phyloP scores from a whole-genome alignment of 1,284 basidiomycete genomes.

The Takashimella koratensis region DNA sequence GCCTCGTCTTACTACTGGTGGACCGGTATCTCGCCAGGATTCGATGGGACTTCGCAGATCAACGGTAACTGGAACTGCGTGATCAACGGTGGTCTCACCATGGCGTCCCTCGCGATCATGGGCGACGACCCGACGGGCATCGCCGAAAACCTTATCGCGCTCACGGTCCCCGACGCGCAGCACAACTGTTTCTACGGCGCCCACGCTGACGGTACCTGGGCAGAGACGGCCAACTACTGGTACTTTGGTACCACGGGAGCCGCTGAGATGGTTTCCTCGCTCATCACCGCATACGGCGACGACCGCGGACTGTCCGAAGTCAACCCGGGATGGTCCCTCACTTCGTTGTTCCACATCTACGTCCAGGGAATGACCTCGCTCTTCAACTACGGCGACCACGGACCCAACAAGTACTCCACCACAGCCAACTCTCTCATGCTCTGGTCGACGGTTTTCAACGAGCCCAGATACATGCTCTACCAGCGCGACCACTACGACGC shows the following conservation, averaged over 20 bases:
- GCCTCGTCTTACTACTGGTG: constrained; percentile 53
- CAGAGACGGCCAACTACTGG: constrained; percentile 95
- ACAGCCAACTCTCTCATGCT: constrained; percentile 56
- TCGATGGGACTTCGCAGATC: constrained; percentile 28
- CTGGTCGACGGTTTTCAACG: constrained; percentile 64
- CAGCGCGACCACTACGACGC: constrained; percentile 90
- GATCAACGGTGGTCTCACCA: constrained; percentile 84
- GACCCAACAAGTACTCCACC: constrained; percentile 79
- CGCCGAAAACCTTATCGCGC: constrained; percentile 63
- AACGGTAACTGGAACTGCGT: constrained; percentile 95
- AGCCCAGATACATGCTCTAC: constrained; percentile 75
- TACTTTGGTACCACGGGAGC: constrained; percentile 90
- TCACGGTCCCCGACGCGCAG: constrained; percentile 63
- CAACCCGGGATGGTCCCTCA: constrained; percentile 69
- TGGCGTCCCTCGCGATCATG: constrained; percentile 86
- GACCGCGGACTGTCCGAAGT: constrained; percentile 63
- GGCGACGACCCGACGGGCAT: constrained; percentile 74
- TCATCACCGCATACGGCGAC: constrained; percentile 80
- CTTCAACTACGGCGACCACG: constrained; percentile 90
- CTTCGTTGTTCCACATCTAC: constrained; percentile 89
- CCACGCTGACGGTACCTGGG: constrained; percentile 82
- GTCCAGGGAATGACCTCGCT: constrained; percentile 76
- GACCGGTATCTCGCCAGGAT: constrained; percentile 30
- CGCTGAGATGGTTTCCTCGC: constrained; percentile 83
- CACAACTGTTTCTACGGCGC: constrained; percentile 68